Evolutionary conservation across 2,329 filamentous ascomycete species (phyloP), one percentile per base, ranked within the genome.

Genomic region (Elsinoe arachidis): DNA sequence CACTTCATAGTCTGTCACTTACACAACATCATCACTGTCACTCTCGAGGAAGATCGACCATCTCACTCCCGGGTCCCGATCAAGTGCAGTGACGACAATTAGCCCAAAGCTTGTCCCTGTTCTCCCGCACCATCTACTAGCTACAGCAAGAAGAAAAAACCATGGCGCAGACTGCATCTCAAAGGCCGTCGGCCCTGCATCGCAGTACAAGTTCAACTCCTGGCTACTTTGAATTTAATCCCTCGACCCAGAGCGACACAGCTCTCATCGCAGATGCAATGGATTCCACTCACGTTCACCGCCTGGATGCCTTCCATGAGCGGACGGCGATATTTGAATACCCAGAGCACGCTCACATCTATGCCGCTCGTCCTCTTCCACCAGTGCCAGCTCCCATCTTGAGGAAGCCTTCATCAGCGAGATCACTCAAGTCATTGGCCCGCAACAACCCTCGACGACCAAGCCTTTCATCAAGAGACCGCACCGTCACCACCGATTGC

Each of bases 261-360:
- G 46, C 56, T 41, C 49, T 58, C 38, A 53, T 58, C 37, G 21
- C 55, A 37, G 26, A 46, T 30, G 56, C 49, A 51, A 58, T 58
- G 56, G 56, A 53, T 19, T 44, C 34, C 14, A 30, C 46, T 30
- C 58, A 60, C 34, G 53, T 60, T 12, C 58, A 58, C 51, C 55
- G 56, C 54, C 55, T 61, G 21, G 58, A 61, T 21, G 60, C 60
- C 11, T 61, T 61, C 58, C 60, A 61, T 26, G 33, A 55, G 21
- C 49, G 58, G 7, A 17, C 53, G 14, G 58, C 58, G 15, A 52
- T 57, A 21, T 61, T 60, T 55, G 58, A 61, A 35, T 52, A 34
- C n/a, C 60, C 60, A 46, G 43, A 47, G 33, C 55, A 61, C 39
- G 60, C 60, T 52, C 58, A 44, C 56, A 56, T 61, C 26, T 61